A percentile compares a stretch with the other conserved stretches of the same genome.
These are phyloP conservation scores for Sporothrix luriei DNA, from an alignment of 2,329 filamentous ascomycete genomes.

Conservation along the genomic window DNA sequence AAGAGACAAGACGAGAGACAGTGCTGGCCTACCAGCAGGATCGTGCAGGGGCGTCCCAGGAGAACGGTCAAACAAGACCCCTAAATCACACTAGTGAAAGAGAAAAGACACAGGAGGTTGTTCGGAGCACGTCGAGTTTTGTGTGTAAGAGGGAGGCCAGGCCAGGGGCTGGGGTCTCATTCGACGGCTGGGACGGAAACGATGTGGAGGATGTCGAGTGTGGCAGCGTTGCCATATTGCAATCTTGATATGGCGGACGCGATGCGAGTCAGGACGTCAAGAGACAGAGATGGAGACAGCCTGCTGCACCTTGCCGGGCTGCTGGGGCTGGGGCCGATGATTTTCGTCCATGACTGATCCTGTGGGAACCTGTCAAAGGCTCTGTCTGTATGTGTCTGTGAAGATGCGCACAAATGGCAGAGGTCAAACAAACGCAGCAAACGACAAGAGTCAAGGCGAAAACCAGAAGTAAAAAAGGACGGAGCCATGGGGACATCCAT, in stretches of 20 bases:
- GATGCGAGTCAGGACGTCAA: background rate
- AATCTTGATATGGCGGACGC: slow-evolving; percentile 7
- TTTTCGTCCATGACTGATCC: slow-evolving; percentile 7
- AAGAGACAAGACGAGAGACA: slow-evolving; percentile 18
- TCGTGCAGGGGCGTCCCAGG: slow-evolving; percentile 16
- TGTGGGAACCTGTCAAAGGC: background rate
- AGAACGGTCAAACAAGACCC: background rate
- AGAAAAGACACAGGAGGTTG: background rate
- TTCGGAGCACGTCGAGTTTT: background rate
- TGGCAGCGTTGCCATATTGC: background rate
- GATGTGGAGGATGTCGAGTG: background rate
- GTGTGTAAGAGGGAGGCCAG: slow-evolving; percentile 4
- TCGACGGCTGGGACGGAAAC: slow-evolving; percentile 24
- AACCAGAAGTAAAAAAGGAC: background rate
- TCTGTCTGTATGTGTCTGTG: background rate
- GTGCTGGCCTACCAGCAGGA: slow-evolving; percentile 19
- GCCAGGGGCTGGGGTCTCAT: slow-evolving; percentile 23
- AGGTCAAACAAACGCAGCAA: background rate
- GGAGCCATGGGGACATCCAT: slow-evolving; percentile 15
- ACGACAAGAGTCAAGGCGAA: slow-evolving; percentile 3
- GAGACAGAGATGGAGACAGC: no score
- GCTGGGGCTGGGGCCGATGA: background rate
- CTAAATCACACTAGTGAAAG: slow-evolving; percentile 21
- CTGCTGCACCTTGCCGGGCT: background rate
- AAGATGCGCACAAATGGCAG: background rate